These are phyloP conservation scores for Aspergillus glaucus DNA, from an alignment of 2,329 filamentous ascomycete species.

Conservation along the genomic window DNA sequence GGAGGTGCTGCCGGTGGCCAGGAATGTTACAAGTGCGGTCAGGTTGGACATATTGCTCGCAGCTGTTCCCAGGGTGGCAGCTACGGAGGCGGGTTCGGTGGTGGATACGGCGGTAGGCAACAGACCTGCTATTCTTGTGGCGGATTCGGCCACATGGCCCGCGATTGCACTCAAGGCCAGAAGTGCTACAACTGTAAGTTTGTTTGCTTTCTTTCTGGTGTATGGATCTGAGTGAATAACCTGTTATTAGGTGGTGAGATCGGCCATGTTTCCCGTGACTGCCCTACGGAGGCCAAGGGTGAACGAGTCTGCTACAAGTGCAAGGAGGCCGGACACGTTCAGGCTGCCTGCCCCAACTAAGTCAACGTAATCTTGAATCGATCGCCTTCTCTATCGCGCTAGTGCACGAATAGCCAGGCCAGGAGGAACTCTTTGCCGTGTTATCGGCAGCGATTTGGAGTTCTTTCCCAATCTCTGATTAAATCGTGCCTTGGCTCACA, in stretches of 20 bases:
- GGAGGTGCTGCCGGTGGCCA: slow-evolving; percentile 47
- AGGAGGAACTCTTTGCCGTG: slow-evolving; percentile 7
- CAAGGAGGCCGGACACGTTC: slow-evolving; percentile 80
- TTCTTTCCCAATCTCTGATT: slow-evolving; percentile 18
- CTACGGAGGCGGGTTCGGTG: slow-evolving; percentile 44
- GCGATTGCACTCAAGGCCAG: slow-evolving; percentile 97
- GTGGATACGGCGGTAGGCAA: slow-evolving; percentile 49
- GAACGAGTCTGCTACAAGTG: slow-evolving; percentile 99
- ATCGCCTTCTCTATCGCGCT: slow-evolving; percentile 21
- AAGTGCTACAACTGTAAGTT: slow-evolving; percentile 97
- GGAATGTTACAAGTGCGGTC: slow-evolving; percentile 98
- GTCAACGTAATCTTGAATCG: slow-evolving; percentile 14
- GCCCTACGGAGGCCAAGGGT: slow-evolving; percentile 79
- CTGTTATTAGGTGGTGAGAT: slow-evolving; percentile 61
- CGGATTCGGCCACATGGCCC: slow-evolving; percentile 92
- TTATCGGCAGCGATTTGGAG: slow-evolving; percentile 21
- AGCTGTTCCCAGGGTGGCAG: slow-evolving; percentile 49
- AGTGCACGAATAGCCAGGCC: slow-evolving; percentile 13
- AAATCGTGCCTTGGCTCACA: slow-evolving; percentile 14
- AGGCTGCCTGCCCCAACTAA: slow-evolving; percentile 87
- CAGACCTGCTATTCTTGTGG: slow-evolving; percentile 99
- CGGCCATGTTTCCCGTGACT: slow-evolving; percentile 92
- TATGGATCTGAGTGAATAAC: slow-evolving; percentile 5
- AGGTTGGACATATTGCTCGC: slow-evolving; percentile 90
- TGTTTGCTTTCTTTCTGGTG: background rate